Conservation (phyloP, 345 rosid species). For the Arabis hirsuta region DNA sequence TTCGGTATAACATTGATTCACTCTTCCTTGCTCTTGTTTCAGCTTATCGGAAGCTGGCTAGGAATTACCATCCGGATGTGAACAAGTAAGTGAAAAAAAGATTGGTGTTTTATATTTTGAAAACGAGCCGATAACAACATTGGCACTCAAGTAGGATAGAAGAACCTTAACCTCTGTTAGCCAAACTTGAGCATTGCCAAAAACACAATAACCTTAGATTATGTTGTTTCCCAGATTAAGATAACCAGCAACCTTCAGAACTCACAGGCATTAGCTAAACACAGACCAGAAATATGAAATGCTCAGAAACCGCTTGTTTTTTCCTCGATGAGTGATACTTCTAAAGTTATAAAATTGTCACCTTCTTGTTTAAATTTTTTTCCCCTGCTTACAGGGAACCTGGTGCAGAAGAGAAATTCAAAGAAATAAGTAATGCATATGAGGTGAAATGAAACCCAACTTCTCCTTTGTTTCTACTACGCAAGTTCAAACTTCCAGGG, state of each 20-base stretch:
- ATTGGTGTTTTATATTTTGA: not conserved
- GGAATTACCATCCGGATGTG: constrained; percentile 96
- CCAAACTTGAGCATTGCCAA: constrained; percentile 10
- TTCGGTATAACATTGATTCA: not conserved
- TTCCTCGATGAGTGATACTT: not conserved
- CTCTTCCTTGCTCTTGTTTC: constrained; percentile 40
- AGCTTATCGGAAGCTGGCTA: constrained; percentile 98
- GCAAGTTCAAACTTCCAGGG: constrained; percentile 7
- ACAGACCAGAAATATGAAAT: constrained; percentile 12
- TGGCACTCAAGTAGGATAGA: not conserved
- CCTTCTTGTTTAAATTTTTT: constrained; percentile 3
- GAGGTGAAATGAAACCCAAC: constrained; percentile 60
- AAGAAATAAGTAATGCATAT: constrained; percentile 97
- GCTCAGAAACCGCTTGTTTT: not conserved
- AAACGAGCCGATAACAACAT: not conserved
- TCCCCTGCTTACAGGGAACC: constrained; percentile 63
- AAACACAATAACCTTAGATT: not conserved
- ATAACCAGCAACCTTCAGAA: constrained; percentile 7
- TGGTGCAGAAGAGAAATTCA: constrained; percentile 90
- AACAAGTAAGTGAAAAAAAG: constrained; percentile 74
- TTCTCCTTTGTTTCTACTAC: constrained; percentile 1
- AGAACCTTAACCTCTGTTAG: not conserved
- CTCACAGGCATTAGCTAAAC: not conserved
- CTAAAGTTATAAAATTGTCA: not conserved
- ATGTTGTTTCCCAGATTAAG: not conserved